Conservation (phyloP, 768 basidiomycete genomes). For the Hydnomerulius pinastri region DNA sequence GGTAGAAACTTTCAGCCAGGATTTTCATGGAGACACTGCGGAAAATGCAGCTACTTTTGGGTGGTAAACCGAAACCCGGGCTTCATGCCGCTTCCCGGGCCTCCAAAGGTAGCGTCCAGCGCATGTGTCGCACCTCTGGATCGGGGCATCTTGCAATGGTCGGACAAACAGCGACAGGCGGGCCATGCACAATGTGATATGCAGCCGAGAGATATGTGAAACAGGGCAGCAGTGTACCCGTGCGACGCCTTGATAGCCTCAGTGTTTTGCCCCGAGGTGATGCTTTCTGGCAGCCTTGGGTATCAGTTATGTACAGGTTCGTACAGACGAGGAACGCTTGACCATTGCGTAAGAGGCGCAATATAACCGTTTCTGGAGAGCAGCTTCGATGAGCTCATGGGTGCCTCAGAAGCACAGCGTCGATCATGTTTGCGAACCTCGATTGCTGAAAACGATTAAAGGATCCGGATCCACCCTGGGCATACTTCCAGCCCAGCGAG, state of each 20-base stretch:
- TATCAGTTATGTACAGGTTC: not conserved
- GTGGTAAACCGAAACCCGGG: not conserved
- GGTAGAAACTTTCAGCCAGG: conserved; percentile 14
- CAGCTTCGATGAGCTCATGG: conserved; percentile 18
- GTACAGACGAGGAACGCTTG: conserved; percentile 1
- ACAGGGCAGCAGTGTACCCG: not conserved
- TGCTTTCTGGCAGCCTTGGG: not conserved
- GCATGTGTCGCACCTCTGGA: too few species aligned
- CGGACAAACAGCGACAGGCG: not conserved
- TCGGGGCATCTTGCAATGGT: not conserved
- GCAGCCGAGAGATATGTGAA: not conserved
- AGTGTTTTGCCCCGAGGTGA: not conserved
- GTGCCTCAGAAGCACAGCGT: conserved; percentile 21
- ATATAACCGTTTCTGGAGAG: conserved; percentile 11
- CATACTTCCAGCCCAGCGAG: conserved; percentile 4
- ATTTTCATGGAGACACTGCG: conserved; percentile 20
- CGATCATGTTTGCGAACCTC: conserved; percentile 17
- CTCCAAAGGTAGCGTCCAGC: too few species aligned
- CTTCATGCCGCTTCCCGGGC: too few species aligned
- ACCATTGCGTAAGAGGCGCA: conserved; percentile 8
- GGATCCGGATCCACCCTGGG: conserved; percentile 10
- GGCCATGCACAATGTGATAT: not conserved
- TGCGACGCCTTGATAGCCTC: conserved; percentile 3
- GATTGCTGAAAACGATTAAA: conserved; percentile 10
- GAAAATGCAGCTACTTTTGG: conserved; percentile 6